A percentile compares a stretch with the other conserved stretches of the same genome.
These are phyloP conservation scores for Micractinium sp. DNA, from an alignment of 139 green algal genomes.

Conservation along the genomic window DNA sequence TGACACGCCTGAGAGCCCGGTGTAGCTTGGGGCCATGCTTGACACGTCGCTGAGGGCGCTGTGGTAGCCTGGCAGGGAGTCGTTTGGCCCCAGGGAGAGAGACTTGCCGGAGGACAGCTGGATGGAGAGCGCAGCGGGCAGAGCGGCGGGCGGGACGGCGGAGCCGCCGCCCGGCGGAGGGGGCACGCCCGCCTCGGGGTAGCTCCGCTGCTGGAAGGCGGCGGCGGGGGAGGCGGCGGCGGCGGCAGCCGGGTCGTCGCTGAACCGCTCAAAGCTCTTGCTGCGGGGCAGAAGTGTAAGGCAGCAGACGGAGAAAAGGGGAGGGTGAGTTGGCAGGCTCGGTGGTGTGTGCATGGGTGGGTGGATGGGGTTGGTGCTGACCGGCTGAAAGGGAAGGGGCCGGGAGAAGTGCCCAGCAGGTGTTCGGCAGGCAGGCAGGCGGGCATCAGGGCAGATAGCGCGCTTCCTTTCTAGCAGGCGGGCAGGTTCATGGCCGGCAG, in stretches of 20 bases:
- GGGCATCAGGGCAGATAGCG: not conserved
- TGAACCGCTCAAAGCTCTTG: conserved; percentile 32
- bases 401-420: too few species aligned
- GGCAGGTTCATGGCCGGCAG: not conserved
- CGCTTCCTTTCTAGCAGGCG: not conserved
- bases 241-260: not conserved
- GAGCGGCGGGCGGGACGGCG: not conserved
- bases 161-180: not conserved
- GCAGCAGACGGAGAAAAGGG: not conserved
- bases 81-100: not conserved
- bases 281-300: not conserved
- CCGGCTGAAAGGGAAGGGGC: too few species aligned
- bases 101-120: conserved; percentile 25
- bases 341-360: too few species aligned
- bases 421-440: not conserved
- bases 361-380: too few species aligned
- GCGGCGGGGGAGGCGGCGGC: too few species aligned
- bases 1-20: not conserved
- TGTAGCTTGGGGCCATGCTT: not conserved
- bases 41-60: conserved; percentile 16
- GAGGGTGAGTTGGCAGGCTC: not conserved
- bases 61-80: not conserved
- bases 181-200: too few species aligned
- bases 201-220: too few species aligned
- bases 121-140: conserved; percentile 10